Conservation (phyloP, 768 basidiomycete genomes). For the Leccinum subtestaceum region DNA sequence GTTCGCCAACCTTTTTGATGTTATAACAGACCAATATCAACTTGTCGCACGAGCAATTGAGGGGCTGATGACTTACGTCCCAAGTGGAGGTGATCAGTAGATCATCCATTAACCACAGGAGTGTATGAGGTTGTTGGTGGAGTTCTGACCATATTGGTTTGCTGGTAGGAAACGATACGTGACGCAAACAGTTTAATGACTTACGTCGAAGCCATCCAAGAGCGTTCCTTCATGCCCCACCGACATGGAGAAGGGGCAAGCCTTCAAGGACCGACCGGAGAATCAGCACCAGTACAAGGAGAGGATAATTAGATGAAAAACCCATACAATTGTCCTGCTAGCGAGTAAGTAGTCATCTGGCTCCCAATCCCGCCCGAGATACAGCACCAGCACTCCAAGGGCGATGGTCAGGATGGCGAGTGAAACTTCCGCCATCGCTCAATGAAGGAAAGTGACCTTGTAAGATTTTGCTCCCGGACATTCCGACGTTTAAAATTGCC, state of each 20-base stretch:
- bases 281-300: neutral
- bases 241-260: constrained; percentile 50
- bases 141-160: constrained; percentile 93
- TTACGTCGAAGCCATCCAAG: constrained; percentile 64
- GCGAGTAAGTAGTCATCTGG: constrained; percentile 64
- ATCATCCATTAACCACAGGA: constrained; percentile 88
- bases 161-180: constrained; percentile 37
- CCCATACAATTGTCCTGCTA: constrained; percentile 56
- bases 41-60: neutral
- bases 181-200: constrained; percentile 32
- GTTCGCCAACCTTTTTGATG: constrained; percentile 94
- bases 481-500: constrained; percentile 39
- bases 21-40: constrained; percentile 38
- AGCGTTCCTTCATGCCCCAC: constrained; percentile 68
- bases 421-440: constrained; percentile 67
- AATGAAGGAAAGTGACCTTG: constrained; percentile 73
- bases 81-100: constrained; percentile 88
- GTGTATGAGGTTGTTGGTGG: constrained; percentile 87
- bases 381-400: constrained; percentile 53
- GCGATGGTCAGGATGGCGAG: constrained; percentile 54
- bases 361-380: constrained; percentile 79
- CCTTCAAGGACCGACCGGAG: constrained; percentile 24
- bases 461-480: constrained; percentile 77
- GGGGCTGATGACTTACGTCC: constrained; percentile 70
- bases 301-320: constrained; percentile 2